Percentiles rank a stretch among this genome's conserved stretches.
Conservation (phyloP, 1,284 basidiomycete genomes). For the Phellinidium pouzarii region DNA sequence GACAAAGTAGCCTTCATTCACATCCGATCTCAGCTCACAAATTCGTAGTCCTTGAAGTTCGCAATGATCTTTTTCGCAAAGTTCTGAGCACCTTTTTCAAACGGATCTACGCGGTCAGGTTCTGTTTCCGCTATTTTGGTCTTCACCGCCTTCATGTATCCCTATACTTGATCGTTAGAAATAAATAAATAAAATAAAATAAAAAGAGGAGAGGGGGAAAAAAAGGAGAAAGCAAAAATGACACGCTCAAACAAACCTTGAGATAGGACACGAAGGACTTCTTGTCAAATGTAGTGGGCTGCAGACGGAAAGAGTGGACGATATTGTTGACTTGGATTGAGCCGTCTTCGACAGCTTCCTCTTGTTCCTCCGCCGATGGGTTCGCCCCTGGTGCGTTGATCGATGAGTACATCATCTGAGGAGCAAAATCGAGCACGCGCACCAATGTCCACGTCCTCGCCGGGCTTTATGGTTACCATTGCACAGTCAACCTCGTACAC, state of each 20-base stretch:
- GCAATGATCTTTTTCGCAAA: constrained; percentile 86
- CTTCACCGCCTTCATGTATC: constrained; percentile 83
- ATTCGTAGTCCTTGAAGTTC: constrained; percentile 91
- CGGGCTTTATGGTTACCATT: constrained; percentile 70
- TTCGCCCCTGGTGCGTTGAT: constrained; percentile 60
- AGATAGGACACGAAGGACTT: constrained; percentile 83
- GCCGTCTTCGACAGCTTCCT: constrained; percentile 78
- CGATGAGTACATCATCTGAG: neutral
- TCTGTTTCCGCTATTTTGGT: constrained; percentile 47
- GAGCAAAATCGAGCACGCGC: constrained; percentile 23
- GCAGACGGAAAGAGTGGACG: constrained; percentile 88
- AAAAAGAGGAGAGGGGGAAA: constrained; percentile 18
- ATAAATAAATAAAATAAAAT: too few relatives aligned
- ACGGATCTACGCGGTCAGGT: constrained; percentile 68
- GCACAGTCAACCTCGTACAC: constrained; percentile 89
- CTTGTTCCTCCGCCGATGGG: constrained; percentile 85
- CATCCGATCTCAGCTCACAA: constrained; percentile 37
- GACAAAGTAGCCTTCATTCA: neutral
- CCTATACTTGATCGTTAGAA: constrained; percentile 28
- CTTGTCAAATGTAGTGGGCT: constrained; percentile 85
- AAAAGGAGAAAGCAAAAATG: constrained; percentile 7
- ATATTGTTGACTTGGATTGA: constrained; percentile 83
- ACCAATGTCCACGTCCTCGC: constrained; percentile 89
- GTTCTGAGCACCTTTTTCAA: constrained; percentile 77
- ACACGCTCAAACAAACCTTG: constrained; percentile 56